phyloP scores from a whole-genome alignment of 257 asterid species.

The Penstemon barbatus region DNA sequence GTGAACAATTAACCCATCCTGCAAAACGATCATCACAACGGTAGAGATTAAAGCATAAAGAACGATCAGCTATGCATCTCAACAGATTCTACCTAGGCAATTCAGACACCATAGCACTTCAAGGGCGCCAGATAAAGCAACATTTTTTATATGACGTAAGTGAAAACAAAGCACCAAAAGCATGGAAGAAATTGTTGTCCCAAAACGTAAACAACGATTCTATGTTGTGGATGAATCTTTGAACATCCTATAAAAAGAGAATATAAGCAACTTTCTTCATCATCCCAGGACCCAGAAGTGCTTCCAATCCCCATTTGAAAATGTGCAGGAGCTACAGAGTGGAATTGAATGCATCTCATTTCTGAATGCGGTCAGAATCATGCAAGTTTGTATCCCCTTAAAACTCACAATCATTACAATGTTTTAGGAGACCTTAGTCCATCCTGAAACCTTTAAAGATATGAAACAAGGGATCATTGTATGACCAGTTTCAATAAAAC shows the following conservation, averaged over 20 bases:
- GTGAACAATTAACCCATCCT: not conserved
- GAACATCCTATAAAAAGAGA: not conserved
- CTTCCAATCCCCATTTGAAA: not conserved
- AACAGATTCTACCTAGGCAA: not conserved
- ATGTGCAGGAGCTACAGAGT: not conserved
- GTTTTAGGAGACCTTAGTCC: too few relatives aligned
- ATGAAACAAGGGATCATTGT: not conserved
- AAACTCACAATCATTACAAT: not conserved
- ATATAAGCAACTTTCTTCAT: not conserved
- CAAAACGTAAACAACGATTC: not conserved
- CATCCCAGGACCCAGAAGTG: not conserved
- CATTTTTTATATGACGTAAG: too few relatives aligned
- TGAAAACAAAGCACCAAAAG: not conserved
- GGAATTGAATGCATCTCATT: not conserved
- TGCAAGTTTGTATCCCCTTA: not conserved
- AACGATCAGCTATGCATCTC: not conserved
- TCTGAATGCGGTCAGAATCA: not conserved
- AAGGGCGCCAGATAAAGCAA: not conserved
- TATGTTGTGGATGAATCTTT: not conserved
- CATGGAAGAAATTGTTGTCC: not conserved
- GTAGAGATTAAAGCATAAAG: not conserved
- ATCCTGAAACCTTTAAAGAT: not conserved
- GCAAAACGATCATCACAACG: not conserved
- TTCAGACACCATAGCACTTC: not conserved
- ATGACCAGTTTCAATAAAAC: not conserved